Conservation (phyloP, 179 eudicot species). For the Sideroxylon spinosum region DNA sequence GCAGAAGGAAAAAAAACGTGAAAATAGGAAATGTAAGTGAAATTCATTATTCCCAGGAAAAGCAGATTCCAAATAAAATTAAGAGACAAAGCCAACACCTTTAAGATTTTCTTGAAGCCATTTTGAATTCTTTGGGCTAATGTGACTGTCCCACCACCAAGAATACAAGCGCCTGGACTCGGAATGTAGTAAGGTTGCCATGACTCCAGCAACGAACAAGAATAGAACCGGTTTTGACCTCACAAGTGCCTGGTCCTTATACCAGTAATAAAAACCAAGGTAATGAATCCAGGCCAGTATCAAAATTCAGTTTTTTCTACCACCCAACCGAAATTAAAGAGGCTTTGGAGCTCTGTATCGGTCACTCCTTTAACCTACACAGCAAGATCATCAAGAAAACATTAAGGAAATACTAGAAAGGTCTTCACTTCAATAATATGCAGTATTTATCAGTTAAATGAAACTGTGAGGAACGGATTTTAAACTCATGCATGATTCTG, state of each 20-base stretch:
- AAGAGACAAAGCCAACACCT: slow-evolving; percentile 32
- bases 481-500: neutral
- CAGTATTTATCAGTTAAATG: neutral
- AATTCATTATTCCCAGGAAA: neutral
- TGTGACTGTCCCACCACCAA: slow-evolving; percentile 99
- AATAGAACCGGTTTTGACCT: slow-evolving; percentile 45
- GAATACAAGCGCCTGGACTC: slow-evolving; percentile 78
- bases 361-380: slow-evolving; percentile 7
- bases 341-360: slow-evolving; percentile 16
- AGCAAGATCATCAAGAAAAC: slow-evolving; percentile 6
- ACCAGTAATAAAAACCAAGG: slow-evolving; percentile 34
- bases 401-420: slow-evolving; percentile 7
- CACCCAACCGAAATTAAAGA: neutral
- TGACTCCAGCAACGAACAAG: slow-evolving; percentile 46
- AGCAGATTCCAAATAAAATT: neutral
- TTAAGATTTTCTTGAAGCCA: slow-evolving; percentile 96
- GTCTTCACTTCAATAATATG: slow-evolving; percentile 3
- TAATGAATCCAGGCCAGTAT: slow-evolving; percentile 48
- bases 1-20: neutral
- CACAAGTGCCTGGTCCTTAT: slow-evolving; percentile 30
- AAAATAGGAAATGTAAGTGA: neutral
- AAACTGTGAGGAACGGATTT: slow-evolving; percentile 6
- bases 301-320: slow-evolving; percentile 4
- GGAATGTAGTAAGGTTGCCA: slow-evolving; percentile 58
- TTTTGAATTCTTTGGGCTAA: slow-evolving; percentile 84